A percentile compares a stretch with the other conserved stretches of the same genome.
These are phyloP conservation scores for Cytospora paraplurivora DNA, from an alignment of 2,329 filamentous ascomycete genomes.

Conservation along the genomic window DNA sequence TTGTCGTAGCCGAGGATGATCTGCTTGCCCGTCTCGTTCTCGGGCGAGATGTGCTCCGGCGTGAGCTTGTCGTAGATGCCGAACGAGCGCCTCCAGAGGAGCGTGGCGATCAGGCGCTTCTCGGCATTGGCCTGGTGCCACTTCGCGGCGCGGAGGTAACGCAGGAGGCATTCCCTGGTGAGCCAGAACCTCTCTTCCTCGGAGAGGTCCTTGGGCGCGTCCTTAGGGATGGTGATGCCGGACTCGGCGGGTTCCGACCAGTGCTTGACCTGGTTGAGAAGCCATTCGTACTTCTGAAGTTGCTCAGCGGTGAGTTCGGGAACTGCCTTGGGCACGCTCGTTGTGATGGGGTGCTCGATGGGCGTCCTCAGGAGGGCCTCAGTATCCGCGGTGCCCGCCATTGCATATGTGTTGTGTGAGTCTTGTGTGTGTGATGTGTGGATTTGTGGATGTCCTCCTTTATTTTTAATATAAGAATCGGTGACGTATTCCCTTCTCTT, in stretches of 20 bases:
- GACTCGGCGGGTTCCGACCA: constrained; percentile 50
- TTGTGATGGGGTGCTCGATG: constrained; percentile 58
- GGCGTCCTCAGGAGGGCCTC: constrained; percentile 50
- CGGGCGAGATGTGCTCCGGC: constrained; percentile 83
- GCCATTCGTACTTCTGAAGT: constrained; percentile 74
- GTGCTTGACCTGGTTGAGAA: constrained; percentile 69
- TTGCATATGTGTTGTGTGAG: neutral
- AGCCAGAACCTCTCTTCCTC: constrained; percentile 87
- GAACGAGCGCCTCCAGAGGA: constrained; percentile 90
- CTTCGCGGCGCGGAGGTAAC: constrained; percentile 91
- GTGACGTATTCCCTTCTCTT: neutral
- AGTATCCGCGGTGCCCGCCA: neutral
- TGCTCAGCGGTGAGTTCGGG: constrained; percentile 73
- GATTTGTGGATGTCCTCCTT: too few relatives aligned
- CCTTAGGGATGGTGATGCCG: constrained; percentile 41
- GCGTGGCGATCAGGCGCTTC: constrained; percentile 76
- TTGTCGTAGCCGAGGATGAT: constrained; percentile 86
- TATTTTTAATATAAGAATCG: too few relatives aligned
- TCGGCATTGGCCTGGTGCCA: constrained; percentile 78
- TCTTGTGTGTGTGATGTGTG: neutral
- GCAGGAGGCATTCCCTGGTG: constrained; percentile 86
- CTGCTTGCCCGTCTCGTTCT: constrained; percentile 97
- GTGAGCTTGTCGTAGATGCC: constrained; percentile 73
- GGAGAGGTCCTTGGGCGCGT: constrained; percentile 66
- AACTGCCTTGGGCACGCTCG: constrained; percentile 58